Evolutionary conservation across 371 early-diverging fungal species (phyloP), one percentile per base, ranked within the genome.

Genomic region (Batrachochytrium dendrobatidis): DNA sequence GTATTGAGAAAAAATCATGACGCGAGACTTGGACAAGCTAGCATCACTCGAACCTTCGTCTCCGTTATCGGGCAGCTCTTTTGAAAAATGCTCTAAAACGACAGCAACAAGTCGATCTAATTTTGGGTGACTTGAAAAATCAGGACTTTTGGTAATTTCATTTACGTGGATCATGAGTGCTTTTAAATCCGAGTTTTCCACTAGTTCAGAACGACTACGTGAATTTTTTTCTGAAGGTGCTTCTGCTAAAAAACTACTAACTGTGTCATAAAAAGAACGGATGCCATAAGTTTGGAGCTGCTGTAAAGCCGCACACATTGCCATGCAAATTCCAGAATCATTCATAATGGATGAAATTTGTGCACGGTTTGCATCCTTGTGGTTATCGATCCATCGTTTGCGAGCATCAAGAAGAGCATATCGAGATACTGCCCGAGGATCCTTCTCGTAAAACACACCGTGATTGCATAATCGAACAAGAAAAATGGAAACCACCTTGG

Each of bases 1-100:
- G 64, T 71, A 91, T 61, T 86, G 82, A 3, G 91, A 86, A 74
- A 96, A 96, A 3, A 96, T 72, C 74, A 96, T 96, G 33, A 89
- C 83, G 17, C 88, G 74, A 0, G 93, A 90, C 3, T 79, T 61
- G 7, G 24, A 30, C 24, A 26, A 7, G 4, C 7, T 22, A 3
- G 51, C 62, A 28, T 33, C 62, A 24, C 22, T 35, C 4, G 28
- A 48, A 25, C 52, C 45, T n/a, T 35, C 58, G 44, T n/a, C 60
- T 48, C n/a, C 62, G 39, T 32, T 26, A 35, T 48, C 57, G 31
- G 73, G 73, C 39, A 75, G 66, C 30, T 66, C 67, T 44, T 75
- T 59, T 3, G 60, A 55, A 58, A 94, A 84, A 68, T 94, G 93
- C n/a, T 75, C 64, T 2, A 83, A 58, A 0, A 94, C 72, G 1